Percentiles rank a stretch among this genome's conserved stretches.
phyloP scores from a whole-genome alignment of 2,329 filamentous ascomycete species.

The Xylogone sp. region DNA sequence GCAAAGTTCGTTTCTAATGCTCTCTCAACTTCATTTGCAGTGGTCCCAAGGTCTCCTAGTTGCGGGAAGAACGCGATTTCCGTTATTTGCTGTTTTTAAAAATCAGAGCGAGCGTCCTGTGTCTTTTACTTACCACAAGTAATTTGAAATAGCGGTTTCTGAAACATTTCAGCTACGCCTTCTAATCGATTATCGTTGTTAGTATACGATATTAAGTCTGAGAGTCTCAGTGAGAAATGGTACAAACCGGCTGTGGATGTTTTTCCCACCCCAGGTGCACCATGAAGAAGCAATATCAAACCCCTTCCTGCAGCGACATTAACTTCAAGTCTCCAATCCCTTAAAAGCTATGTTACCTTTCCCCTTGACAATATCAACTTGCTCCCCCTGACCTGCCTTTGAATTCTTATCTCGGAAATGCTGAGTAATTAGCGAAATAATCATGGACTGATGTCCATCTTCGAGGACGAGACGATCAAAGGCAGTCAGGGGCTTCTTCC shows the following conservation, averaged over 20 bases:
- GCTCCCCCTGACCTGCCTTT: neutral
- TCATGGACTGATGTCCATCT: slow-evolving; percentile 1
- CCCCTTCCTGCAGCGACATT: slow-evolving; percentile 33
- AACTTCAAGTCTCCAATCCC: too few species aligned
- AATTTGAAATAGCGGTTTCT: too few species aligned
- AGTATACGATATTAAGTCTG: too few species aligned
- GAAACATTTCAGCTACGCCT: neutral
- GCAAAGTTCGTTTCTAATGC: slow-evolving; percentile 66
- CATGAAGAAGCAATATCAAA: slow-evolving; percentile 43
- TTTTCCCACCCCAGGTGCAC: slow-evolving; percentile 45
- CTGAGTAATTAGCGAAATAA: slow-evolving; percentile 5
- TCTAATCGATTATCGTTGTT: too few species aligned
- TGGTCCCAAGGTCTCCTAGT: slow-evolving; percentile 62
- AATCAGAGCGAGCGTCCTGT: too few species aligned
- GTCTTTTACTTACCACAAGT: too few species aligned
- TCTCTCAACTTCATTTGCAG: slow-evolving; percentile 60
- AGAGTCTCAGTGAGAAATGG: too few species aligned
- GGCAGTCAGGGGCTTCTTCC: neutral
- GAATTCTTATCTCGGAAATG: slow-evolving; percentile 6
- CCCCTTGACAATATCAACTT: slow-evolving; percentile 17
- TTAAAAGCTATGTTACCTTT: slow-evolving; percentile 15
- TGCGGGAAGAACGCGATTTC: too few species aligned
- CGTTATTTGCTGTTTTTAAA: too few species aligned
- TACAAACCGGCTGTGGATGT: slow-evolving; percentile 36
- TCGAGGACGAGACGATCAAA: neutral